Conservation (phyloP, 805 yeast species). For the Metschnikowia vanudenii region DNA sequence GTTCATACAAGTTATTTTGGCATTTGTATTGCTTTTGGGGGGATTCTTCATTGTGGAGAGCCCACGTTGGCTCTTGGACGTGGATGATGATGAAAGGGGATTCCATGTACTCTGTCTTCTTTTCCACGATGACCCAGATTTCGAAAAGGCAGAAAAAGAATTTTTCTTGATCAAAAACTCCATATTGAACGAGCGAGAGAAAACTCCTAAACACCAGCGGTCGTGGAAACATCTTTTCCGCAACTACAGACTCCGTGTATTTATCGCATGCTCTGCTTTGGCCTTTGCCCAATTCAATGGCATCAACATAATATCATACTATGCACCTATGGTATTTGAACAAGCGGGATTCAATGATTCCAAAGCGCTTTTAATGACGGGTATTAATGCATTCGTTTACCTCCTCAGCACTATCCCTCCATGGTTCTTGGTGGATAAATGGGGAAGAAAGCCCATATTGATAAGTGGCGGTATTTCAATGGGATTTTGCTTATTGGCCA, state of each 20-base stretch:
- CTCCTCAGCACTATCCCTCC: conserved; percentile 42
- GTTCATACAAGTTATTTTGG: conserved; percentile 72
- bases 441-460: conserved; percentile 47
- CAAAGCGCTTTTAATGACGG: conserved; percentile 44
- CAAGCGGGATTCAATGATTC: conserved; percentile 45
- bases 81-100: conserved; percentile 65
- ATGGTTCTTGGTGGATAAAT: conserved; percentile 45
- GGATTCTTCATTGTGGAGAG: conserved; percentile 80
- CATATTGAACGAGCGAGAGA: conserved; percentile 37
- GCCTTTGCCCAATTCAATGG: conserved; percentile 52
- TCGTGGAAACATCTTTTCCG: conserved; percentile 43
- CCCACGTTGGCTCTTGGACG: conserved; percentile 86
- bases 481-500: conserved; percentile 35
- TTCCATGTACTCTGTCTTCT: conserved; percentile 37
- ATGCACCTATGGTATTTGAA: conserved; percentile 56
- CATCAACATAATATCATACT: conserved; percentile 56
- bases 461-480: conserved; percentile 40
- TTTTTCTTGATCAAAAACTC: conserved; percentile 48
- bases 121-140: conserved; percentile 31
- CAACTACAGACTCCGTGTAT: conserved; percentile 37
- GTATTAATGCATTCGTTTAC: conserved; percentile 41
- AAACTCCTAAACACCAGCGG: conserved; percentile 39
- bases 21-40: conserved; percentile 65
- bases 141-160: conserved; percentile 38
- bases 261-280: conserved; percentile 42